Evolutionary conservation across 108 stramenopile genomes (phyloP).

Genomic region (Chaetoceros muelleri): DNA sequence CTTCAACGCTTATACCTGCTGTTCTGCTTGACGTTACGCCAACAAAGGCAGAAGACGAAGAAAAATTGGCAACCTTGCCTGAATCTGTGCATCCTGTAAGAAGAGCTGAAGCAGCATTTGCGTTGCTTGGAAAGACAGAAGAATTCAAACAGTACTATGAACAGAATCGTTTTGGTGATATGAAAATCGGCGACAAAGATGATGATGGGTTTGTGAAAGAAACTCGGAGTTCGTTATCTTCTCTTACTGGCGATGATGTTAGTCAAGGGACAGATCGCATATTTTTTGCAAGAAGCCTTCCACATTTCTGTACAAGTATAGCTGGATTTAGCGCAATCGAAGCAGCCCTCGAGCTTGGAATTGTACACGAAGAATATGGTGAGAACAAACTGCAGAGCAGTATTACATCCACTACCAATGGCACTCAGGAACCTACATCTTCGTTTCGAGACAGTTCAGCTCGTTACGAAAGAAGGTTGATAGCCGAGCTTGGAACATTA

Average conservation of each 20-base stretch:
- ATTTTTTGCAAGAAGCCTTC: slow-evolving; percentile 79
- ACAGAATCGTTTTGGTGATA: slow-evolving; percentile 83
- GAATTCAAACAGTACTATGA: slow-evolving; percentile 86
- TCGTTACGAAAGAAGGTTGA: slow-evolving; percentile 71
- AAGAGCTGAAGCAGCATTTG: slow-evolving; percentile 79
- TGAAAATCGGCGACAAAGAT: slow-evolving; percentile 54
- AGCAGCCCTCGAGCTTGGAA: slow-evolving; percentile 77
- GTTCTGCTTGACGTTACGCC: slow-evolving; percentile 49
- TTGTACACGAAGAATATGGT: slow-evolving; percentile 62
- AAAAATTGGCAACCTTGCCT: slow-evolving; percentile 52
- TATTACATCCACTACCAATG: slow-evolving; percentile 12
- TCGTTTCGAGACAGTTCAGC: slow-evolving; percentile 78
- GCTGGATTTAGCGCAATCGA: slow-evolving; percentile 86
- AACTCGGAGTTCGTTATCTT: slow-evolving; percentile 63
- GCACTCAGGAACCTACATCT: slow-evolving; percentile 17
- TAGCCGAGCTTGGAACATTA: slow-evolving; percentile 67
- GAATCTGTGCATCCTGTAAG: slow-evolving; percentile 86
- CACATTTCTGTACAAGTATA: slow-evolving; percentile 76
- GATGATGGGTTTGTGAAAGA: slow-evolving; percentile 41
- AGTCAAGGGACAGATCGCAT: slow-evolving; percentile 78
- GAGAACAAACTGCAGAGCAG: slow-evolving; percentile 20
- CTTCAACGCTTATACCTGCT: slow-evolving; percentile 52
- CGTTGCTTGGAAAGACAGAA: slow-evolving; percentile 60
- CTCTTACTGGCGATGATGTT: slow-evolving; percentile 83
- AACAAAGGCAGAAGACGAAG: slow-evolving; percentile 63